Conservation (phyloP, 495 filamentous ascomycete species). For the Pseudomonodictys pantanalensis region DNA sequence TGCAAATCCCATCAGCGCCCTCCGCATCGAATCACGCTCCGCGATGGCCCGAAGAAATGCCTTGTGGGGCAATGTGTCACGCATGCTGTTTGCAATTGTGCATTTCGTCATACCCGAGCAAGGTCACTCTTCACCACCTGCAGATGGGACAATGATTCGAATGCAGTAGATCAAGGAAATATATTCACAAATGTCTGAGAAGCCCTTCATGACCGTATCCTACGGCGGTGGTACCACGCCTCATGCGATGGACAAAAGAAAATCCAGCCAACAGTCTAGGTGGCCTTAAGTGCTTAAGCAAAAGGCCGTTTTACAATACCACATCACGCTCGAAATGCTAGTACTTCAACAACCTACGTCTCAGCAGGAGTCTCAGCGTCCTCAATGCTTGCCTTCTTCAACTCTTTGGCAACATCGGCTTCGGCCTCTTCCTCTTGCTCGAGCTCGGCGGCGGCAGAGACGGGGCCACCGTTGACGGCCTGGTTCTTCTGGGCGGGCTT, state of each 20-base stretch:
- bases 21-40: neutral
- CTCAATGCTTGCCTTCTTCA: constrained; percentile 59
- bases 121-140: no score
- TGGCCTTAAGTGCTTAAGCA: no score
- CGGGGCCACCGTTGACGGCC: constrained; percentile 50
- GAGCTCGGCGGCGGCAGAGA: constrained; percentile 53
- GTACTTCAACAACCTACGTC: constrained; percentile 7
- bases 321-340: neutral
- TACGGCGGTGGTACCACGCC: neutral
- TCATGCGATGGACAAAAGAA: neutral
- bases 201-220: no score
- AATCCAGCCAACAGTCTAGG: neutral
- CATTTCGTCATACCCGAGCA: neutral
- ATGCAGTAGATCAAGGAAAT: no score
- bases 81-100: neutral
- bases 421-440: constrained; percentile 58
- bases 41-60: neutral
- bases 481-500: constrained; percentile 53
- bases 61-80: neutral
- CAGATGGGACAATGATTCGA: no score
- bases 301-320: no score
- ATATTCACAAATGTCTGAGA: no score
- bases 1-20: neutral
- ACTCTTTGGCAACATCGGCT: constrained; percentile 55
- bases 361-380: constrained; percentile 41